A percentile compares a stretch with the other conserved stretches of the same genome.
phyloP scores from a whole-genome alignment of 306 rosid species.

The Pachyrhizus erosus region DNA sequence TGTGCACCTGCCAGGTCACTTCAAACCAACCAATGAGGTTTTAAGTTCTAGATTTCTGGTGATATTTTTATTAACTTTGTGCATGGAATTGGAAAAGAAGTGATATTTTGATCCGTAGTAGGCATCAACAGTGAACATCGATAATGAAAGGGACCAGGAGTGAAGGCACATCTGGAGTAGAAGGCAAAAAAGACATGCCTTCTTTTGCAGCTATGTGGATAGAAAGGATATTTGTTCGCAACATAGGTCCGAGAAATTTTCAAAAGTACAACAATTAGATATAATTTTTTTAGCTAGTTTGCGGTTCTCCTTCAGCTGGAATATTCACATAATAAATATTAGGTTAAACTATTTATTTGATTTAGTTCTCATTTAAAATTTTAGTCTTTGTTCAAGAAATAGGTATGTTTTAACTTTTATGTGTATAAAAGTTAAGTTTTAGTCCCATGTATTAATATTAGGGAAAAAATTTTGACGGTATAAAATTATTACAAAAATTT shows the following conservation, averaged over 20 bases:
- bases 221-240: not conserved
- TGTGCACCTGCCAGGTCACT: conserved; percentile 35
- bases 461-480: too few relatives aligned
- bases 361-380: too few relatives aligned
- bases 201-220: conserved; percentile 1
- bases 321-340: too few relatives aligned
- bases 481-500: too few relatives aligned
- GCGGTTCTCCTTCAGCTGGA: too few relatives aligned
- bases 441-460: too few relatives aligned
- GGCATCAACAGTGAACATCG: not conserved
- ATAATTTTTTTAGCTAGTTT: not conserved
- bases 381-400: too few relatives aligned
- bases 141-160: conserved; percentile 36
- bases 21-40: conserved; percentile 35
- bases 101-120: conserved; percentile 1
- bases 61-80: conserved; percentile 37
- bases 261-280: not conserved
- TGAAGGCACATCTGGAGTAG: conserved; percentile 32
- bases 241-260: not conserved
- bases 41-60: conserved; percentile 42
- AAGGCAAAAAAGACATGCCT: not conserved
- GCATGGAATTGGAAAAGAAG: not conserved
- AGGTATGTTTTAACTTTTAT: too few relatives aligned
- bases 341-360: too few relatives aligned
- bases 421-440: too few relatives aligned